phyloP scores from a whole-genome alignment of 164 flowering plant species.

The Brasenia schreberi region DNA sequence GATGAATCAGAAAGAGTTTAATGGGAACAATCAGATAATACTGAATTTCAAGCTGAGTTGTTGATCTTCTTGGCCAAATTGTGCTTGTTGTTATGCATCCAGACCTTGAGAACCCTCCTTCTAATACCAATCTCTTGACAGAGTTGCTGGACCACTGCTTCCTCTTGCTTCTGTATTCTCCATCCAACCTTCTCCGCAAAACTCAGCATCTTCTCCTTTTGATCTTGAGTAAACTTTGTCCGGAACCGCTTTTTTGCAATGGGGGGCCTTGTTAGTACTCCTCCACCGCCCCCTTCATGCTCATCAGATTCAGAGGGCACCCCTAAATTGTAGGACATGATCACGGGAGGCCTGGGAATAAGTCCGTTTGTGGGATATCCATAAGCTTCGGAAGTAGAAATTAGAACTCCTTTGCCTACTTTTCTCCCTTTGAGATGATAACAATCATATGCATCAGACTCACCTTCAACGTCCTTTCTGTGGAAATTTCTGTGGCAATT shows the following conservation, averaged over 20 bases:
- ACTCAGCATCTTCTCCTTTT: constrained; percentile 75
- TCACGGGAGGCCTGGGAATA: constrained; percentile 22
- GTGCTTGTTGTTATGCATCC: constrained; percentile 98
- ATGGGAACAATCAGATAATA: constrained; percentile 1
- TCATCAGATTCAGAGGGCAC: constrained; percentile 50
- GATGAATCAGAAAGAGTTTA: not conserved
- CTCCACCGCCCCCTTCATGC: constrained; percentile 21
- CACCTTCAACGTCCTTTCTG: constrained; percentile 59
- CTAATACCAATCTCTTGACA: constrained; percentile 83
- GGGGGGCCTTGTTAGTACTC: constrained; percentile 15
- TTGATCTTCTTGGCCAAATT: constrained; percentile 47
- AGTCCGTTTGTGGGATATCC: constrained; percentile 32
- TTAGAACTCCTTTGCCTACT: constrained; percentile 19
- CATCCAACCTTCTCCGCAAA: constrained; percentile 87
- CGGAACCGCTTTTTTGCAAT: constrained; percentile 60
- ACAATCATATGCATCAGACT: constrained; percentile 11
- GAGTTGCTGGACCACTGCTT: constrained; percentile 60
- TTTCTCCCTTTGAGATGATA: constrained; percentile 31
- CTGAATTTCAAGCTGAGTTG: constrained; percentile 4
- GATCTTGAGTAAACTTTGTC: constrained; percentile 74
- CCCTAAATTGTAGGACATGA: constrained; percentile 40
- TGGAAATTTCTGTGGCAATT: constrained; percentile 92
- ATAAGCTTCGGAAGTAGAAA: constrained; percentile 18
- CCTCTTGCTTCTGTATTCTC: constrained; percentile 89
- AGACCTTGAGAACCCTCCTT: constrained; percentile 83